phyloP scores from a whole-genome alignment of 345 rosid species.

The Fremontodendron californicum region DNA sequence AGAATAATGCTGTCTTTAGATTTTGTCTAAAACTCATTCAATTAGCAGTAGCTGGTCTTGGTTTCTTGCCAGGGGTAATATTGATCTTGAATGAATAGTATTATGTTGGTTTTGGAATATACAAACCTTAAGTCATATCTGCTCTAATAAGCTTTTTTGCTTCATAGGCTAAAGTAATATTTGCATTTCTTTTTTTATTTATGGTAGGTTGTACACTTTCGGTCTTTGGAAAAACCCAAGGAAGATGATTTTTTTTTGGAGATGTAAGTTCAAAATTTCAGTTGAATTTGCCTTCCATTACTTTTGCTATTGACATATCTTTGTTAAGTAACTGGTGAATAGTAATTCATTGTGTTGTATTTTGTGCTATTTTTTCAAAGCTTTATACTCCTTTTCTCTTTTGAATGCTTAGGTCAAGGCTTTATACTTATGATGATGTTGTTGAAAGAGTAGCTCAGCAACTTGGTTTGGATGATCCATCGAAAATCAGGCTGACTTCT shows the following conservation, averaged over 20 bases:
- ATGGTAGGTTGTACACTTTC: constrained; percentile 77
- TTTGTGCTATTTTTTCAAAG: constrained; percentile 7
- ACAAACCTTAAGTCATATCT: neutral
- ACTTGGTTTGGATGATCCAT: constrained; percentile 65
- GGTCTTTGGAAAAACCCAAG: constrained; percentile 80
- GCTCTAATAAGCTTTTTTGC: neutral
- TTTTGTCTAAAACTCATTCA: neutral
- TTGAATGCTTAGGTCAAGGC: constrained; percentile 65
- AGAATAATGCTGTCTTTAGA: neutral
- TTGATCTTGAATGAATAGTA: neutral
- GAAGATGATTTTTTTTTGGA: constrained; percentile 90
- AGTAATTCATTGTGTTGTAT: neutral
- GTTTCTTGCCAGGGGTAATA: neutral
- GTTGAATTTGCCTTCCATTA: neutral
- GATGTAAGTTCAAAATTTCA: constrained; percentile 52
- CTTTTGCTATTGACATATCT: neutral
- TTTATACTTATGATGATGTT: constrained; percentile 87
- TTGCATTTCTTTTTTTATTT: neutral
- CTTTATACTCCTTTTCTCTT: neutral
- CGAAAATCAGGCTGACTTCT: constrained; percentile 67
- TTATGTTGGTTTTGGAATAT: neutral
- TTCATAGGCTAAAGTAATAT: constrained; percentile 1
- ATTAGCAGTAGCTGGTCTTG: neutral
- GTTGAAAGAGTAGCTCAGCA: constrained; percentile 67
- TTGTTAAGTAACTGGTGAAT: neutral